Conservation (phyloP, 139 green algal genomes). For the Chlamydomonas asymmetrica region DNA sequence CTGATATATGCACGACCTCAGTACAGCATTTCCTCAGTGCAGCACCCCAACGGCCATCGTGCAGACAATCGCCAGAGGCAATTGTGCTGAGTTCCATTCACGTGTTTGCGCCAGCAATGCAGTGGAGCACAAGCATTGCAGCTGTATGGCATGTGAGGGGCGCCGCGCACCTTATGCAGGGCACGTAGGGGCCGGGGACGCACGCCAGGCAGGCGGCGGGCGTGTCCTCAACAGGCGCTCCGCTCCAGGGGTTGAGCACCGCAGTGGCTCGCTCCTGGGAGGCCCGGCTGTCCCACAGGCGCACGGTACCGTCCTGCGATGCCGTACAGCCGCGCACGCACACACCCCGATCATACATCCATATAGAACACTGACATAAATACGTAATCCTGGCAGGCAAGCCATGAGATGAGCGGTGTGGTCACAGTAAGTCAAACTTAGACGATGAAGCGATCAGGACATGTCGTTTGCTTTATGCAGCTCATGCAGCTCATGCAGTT, state of each 20-base stretch:
- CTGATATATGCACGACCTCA: not conserved
- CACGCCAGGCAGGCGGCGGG: constrained; percentile 9
- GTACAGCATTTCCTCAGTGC: not conserved
- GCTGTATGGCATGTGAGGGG: not conserved
- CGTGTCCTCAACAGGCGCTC: not conserved
- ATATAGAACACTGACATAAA: not conserved
- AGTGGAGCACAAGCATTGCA: too few species aligned
- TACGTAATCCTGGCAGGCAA: too few species aligned
- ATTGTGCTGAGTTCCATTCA: too few species aligned
- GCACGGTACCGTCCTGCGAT: constrained; percentile 21
- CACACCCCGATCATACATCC: too few species aligned
- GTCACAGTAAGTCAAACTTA: too few species aligned
- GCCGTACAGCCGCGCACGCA: too few species aligned
- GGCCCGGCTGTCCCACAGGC: constrained; percentile 8
- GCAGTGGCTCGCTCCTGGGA: not conserved
- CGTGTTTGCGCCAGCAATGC: too few species aligned
- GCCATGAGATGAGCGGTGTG: too few species aligned
- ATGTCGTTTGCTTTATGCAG: not conserved
- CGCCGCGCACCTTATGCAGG: not conserved
- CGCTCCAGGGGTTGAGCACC: not conserved
- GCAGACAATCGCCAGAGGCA: too few species aligned
- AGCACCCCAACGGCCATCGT: too few species aligned
- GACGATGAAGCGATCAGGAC: too few species aligned
- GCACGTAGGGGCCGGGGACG: constrained; percentile 1
- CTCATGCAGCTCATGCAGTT: too few species aligned